A percentile compares a stretch with the other conserved stretches of the same genome.
phyloP scores from a whole-genome alignment of 805 yeast genomes.

The Saccharomycopsis vini region DNA sequence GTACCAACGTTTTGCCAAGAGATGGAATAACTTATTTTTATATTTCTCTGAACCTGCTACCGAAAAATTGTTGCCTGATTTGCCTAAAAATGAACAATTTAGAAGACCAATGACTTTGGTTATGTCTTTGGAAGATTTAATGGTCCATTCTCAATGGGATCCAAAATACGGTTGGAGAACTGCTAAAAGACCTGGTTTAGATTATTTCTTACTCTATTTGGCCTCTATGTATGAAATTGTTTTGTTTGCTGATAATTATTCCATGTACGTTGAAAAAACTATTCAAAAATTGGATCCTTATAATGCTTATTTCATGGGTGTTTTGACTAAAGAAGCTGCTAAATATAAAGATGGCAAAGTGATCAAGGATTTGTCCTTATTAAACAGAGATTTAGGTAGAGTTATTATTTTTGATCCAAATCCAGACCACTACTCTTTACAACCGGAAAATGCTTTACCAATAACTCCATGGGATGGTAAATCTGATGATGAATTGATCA shows the following conservation, averaged over 20 bases:
- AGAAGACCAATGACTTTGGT: slow-evolving; percentile 90
- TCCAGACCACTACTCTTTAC: slow-evolving; percentile 61
- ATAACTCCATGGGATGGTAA: slow-evolving; percentile 81
- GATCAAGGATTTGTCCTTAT: slow-evolving; percentile 78
- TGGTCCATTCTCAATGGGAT: slow-evolving; percentile 89
- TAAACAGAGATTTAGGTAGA: slow-evolving; percentile 86
- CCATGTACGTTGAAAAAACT: slow-evolving; percentile 76
- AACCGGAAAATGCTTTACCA: slow-evolving; percentile 91
- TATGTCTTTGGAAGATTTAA: slow-evolving; percentile 77
- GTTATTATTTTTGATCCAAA: slow-evolving; percentile 73
- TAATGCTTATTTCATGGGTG: slow-evolving; percentile 80
- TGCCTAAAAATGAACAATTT: slow-evolving; percentile 69
- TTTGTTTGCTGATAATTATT: slow-evolving; percentile 74
- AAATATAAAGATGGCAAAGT: slow-evolving; percentile 75
- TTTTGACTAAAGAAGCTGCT: slow-evolving; percentile 85
- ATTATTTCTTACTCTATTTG: slow-evolving; percentile 88
- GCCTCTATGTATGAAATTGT: slow-evolving; percentile 96
- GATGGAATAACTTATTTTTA: slow-evolving; percentile 67
- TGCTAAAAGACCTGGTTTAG: slow-evolving; percentile 97
- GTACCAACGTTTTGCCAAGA: slow-evolving; percentile 58
- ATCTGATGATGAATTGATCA: slow-evolving; percentile 70
- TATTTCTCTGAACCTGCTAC: slow-evolving; percentile 90
- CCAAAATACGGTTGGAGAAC: slow-evolving; percentile 94
- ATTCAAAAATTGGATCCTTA: slow-evolving; percentile 89
- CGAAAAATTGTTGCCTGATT: slow-evolving; percentile 86